Conservation (phyloP, 75 land plant species). For the Selaginella tamariscina region DNA sequence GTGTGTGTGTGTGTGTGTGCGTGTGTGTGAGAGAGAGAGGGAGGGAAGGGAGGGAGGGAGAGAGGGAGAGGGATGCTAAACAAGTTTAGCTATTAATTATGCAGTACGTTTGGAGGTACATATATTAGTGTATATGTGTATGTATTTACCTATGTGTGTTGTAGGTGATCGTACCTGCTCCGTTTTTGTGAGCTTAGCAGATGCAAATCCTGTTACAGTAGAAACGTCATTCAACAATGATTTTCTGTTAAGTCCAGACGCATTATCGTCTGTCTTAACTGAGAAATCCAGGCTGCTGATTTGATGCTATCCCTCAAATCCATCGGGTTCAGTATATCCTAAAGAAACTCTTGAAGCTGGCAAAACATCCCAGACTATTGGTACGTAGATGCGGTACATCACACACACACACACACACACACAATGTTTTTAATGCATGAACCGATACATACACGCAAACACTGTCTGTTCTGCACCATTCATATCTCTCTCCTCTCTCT, state of each 20-base stretch:
- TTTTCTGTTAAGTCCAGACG: slow-evolving; percentile 73
- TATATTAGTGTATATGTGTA: background rate
- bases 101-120: too few relatives aligned
- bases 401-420: too few relatives aligned
- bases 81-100: too few relatives aligned
- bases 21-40: too few relatives aligned
- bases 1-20: background rate
- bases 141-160: background rate
- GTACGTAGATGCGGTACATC: slow-evolving; percentile 36
- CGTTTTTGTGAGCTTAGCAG: slow-evolving; percentile 94
- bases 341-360: slow-evolving; percentile 55
- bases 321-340: slow-evolving; percentile 91
- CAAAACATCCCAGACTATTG: slow-evolving; percentile 79
- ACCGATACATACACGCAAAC: too few relatives aligned
- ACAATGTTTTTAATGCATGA: too few relatives aligned
- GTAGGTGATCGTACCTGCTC: slow-evolving; percentile 94
- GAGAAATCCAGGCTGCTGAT: slow-evolving; percentile 86
- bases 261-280: slow-evolving; percentile 48
- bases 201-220: slow-evolving; percentile 74
- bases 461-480: background rate
- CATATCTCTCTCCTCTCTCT: background rate
- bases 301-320: slow-evolving; percentile 88
- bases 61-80: too few relatives aligned
- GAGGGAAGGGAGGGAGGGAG: too few relatives aligned
- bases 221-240: slow-evolving; percentile 57